Conservation (phyloP, 495 filamentous ascomycete genomes). For the Penicillium macrosclerotiorum region DNA sequence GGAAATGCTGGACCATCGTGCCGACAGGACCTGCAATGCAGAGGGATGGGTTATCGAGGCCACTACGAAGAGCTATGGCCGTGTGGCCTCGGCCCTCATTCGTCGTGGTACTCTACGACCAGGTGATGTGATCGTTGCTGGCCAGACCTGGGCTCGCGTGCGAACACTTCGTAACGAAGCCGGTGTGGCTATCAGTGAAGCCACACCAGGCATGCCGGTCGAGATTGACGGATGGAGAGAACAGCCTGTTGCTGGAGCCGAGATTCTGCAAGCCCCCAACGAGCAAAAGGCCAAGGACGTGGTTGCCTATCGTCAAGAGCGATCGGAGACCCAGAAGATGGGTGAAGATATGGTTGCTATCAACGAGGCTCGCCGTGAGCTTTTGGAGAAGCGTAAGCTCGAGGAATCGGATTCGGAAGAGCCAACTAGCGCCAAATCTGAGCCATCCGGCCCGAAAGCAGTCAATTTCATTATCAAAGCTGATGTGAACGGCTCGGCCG, state of each 20-base stretch:
- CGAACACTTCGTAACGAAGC: constrained; percentile 83
- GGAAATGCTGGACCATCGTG: constrained; percentile 87
- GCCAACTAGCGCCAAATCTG: constrained; percentile 19
- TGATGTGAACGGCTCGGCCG: constrained; percentile 89
- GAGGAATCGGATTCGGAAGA: constrained; percentile 43
- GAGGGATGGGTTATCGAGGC: constrained; percentile 96
- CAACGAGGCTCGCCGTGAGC: constrained; percentile 63
- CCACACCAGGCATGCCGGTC: constrained; percentile 85
- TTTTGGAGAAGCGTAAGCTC: constrained; percentile 55
- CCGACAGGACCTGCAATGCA: constrained; percentile 69
- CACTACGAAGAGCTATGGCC: constrained; percentile 82
- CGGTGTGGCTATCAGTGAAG: constrained; percentile 65
- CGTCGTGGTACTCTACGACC: constrained; percentile 78
- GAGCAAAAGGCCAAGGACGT: constrained; percentile 80
- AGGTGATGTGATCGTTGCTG: constrained; percentile 86
- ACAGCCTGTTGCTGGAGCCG: constrained; percentile 83
- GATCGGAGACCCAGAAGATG: constrained; percentile 56
- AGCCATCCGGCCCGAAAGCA: constrained; percentile 54
- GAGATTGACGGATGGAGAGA: constrained; percentile 95
- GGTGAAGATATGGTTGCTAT: constrained; percentile 73
- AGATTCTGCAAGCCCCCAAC: constrained; percentile 75
- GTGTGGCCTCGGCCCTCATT: constrained; percentile 85
- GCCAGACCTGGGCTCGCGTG: constrained; percentile 78
- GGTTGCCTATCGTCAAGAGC: constrained; percentile 70
- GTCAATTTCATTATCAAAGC: constrained; percentile 86